Evolutionary conservation across 345 rosid species (phyloP).

Genomic region (Aquilaria sinensis): DNA sequence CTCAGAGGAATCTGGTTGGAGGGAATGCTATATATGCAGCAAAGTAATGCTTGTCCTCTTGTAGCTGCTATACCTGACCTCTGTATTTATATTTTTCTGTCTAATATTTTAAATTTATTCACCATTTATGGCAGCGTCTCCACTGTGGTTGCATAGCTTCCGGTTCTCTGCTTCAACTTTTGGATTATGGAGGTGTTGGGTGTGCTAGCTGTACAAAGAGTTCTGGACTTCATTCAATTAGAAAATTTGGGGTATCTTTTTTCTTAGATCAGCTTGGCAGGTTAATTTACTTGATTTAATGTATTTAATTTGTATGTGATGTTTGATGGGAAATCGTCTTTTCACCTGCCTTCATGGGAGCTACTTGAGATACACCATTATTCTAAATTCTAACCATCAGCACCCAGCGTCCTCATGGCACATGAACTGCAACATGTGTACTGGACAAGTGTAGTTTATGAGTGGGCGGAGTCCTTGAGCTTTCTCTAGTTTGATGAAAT

Average conservation of each 20-base stretch:
- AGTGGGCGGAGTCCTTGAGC: too few relatives aligned
- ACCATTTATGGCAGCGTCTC: conserved; percentile 47
- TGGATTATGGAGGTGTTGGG: conserved; percentile 84
- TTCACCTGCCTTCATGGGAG: too few relatives aligned
- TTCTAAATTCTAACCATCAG: too few relatives aligned
- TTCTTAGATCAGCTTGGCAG: neutral
- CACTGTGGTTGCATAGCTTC: conserved; percentile 95
- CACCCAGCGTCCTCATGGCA: too few relatives aligned
- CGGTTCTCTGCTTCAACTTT: conserved; percentile 36
- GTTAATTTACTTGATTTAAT: neutral
- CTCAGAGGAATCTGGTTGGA: conserved; percentile 80
- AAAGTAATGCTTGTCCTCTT: conserved; percentile 37
- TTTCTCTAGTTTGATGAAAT: too few relatives aligned
- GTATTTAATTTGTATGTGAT: too few relatives aligned
- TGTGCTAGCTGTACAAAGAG: conserved; percentile 49
- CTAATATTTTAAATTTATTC: conserved; percentile 6
- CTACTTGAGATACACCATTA: too few relatives aligned
- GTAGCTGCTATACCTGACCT: neutral
- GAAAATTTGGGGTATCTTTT: conserved; percentile 20
- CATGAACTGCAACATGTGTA: too few relatives aligned
- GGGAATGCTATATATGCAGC: conserved; percentile 59
- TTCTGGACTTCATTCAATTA: conserved; percentile 38
- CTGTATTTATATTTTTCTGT: neutral
- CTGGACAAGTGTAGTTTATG: too few relatives aligned
- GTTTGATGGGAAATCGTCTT: too few relatives aligned